A percentile compares a stretch with the other conserved stretches of the same genome.
Conservation (phyloP, 1,284 basidiomycete species). For the Exsudoporus floridanus region DNA sequence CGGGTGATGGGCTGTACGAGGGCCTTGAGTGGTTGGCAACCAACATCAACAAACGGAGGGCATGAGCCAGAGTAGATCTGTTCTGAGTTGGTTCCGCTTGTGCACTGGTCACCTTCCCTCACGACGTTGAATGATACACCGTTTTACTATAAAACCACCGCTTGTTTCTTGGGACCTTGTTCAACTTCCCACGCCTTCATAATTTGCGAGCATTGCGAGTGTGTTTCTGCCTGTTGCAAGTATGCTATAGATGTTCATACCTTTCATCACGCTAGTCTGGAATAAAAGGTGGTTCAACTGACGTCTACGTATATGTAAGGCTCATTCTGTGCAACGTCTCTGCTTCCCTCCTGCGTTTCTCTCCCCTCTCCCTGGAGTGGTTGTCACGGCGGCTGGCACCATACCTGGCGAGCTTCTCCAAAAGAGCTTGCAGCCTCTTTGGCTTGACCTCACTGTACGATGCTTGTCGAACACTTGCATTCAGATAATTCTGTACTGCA, state of each 20-base stretch:
- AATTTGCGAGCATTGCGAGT: conserved; percentile 6
- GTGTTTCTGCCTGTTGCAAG: conserved; percentile 8
- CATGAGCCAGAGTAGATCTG: conserved; percentile 47
- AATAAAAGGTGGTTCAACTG: conserved; percentile 7
- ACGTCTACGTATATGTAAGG: conserved; percentile 18
- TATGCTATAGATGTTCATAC: conserved; percentile 26
- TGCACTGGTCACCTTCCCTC: conserved; percentile 47
- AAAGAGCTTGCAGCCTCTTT: conserved; percentile 69
- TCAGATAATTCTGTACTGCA: conserved; percentile 77
- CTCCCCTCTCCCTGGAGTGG: conserved; percentile 58
- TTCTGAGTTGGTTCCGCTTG: conserved; percentile 46
- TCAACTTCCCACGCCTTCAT: conserved; percentile 7
- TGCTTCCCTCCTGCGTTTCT: conserved; percentile 76
- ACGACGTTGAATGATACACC: conserved; percentile 39
- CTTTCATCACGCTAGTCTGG: conserved; percentile 5
- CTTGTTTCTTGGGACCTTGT: conserved; percentile 30
- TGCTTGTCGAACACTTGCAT: conserved; percentile 68
- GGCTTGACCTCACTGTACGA: conserved; percentile 75
- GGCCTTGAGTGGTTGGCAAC: conserved; percentile 94
- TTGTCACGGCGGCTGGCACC: conserved; percentile 62
- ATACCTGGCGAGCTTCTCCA: conserved; percentile 78
- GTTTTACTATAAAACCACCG: conserved; percentile 29
- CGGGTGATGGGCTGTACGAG: conserved; percentile 98
- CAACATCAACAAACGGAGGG: conserved; percentile 79
- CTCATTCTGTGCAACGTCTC: conserved; percentile 61